phyloP scores from a whole-genome alignment of 2,329 filamentous ascomycete genomes.

The Curvularia sp. region DNA sequence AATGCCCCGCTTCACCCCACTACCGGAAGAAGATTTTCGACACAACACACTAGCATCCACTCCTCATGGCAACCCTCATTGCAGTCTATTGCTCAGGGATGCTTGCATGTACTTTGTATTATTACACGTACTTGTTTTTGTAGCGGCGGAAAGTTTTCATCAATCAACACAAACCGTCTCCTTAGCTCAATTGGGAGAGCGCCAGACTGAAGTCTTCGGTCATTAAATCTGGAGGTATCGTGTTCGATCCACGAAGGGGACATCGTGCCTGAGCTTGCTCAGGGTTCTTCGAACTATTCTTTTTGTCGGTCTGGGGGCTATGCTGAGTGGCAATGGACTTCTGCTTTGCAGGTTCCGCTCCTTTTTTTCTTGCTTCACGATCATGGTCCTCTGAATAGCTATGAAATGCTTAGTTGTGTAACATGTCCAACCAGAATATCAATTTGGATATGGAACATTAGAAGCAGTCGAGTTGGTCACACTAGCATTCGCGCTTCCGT shows the following conservation, averaged over 20 bases:
- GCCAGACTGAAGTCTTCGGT: constrained; percentile 30
- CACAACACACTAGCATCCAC: not conserved
- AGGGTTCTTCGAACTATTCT: constrained; percentile 22
- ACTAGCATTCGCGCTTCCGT: not conserved
- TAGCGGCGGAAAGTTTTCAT: not conserved
- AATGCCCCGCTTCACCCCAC: constrained; percentile 5
- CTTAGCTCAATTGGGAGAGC: constrained; percentile 32
- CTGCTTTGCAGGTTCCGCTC: not conserved
- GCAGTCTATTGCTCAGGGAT: not conserved
- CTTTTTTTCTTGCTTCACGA: not conserved
- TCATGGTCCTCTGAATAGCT: not conserved
- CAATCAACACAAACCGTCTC: constrained; percentile 22
- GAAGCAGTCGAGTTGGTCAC: not conserved
- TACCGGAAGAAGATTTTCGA: not conserved
- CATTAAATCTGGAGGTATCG: constrained; percentile 26
- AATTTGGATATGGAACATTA: not conserved
- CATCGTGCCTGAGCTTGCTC: constrained; percentile 25
- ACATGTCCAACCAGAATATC: not conserved
- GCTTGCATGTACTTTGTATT: too few species aligned
- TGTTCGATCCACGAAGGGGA: constrained; percentile 15
- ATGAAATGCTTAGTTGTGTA: not conserved
- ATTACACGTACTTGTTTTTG: too few species aligned
- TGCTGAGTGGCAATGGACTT: not conserved
- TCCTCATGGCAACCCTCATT: not conserved
- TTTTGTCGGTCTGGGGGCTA: not conserved